Percentiles rank a stretch among this genome's conserved stretches.
Conservation (phyloP, 805 yeast genomes). For the Millerago galiae region DNA sequence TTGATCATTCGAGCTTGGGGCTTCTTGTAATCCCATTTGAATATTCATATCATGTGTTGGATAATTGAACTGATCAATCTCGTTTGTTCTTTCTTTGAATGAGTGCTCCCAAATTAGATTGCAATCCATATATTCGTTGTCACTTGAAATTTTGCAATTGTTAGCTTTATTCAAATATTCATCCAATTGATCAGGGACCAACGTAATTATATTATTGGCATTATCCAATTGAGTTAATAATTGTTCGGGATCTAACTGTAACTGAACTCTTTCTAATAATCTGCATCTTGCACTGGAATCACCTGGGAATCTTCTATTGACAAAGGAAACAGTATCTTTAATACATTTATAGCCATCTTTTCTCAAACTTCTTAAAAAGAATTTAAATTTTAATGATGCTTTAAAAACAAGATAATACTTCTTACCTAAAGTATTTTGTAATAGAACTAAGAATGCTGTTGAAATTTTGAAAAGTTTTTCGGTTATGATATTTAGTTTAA, state of each 20-base stretch:
- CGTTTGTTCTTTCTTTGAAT: conserved; percentile 1
- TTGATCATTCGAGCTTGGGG: not conserved
- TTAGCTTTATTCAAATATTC: not conserved
- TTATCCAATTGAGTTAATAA: conserved; percentile 16
- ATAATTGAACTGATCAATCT: not conserved
- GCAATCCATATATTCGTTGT: conserved; percentile 10
- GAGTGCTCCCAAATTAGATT: conserved; percentile 20
- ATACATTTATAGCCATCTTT: conserved; percentile 22
- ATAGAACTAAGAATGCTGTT: conserved; percentile 14
- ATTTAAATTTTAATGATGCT: conserved; percentile 18
- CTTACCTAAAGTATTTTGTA: conserved; percentile 19
- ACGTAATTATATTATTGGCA: conserved; percentile 13
- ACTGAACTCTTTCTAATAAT: conserved; percentile 11
- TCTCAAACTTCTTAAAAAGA: conserved; percentile 16
- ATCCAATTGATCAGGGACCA: conserved; percentile 6
- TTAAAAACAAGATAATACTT: conserved; percentile 22
- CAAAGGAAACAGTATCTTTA: conserved; percentile 17
- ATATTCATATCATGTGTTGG: not conserved
- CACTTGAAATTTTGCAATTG: conserved; percentile 9
- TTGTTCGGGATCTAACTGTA: conserved; percentile 11
- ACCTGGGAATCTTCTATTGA: conserved; percentile 14
- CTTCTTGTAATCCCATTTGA: not conserved
- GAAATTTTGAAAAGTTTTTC: conserved; percentile 8
- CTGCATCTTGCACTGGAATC: conserved; percentile 13
- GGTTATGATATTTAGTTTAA: conserved; percentile 1